Base-by-base conservation (phyloP, 768 basidiomycete species). In the Boletus coccyginus region DNA sequence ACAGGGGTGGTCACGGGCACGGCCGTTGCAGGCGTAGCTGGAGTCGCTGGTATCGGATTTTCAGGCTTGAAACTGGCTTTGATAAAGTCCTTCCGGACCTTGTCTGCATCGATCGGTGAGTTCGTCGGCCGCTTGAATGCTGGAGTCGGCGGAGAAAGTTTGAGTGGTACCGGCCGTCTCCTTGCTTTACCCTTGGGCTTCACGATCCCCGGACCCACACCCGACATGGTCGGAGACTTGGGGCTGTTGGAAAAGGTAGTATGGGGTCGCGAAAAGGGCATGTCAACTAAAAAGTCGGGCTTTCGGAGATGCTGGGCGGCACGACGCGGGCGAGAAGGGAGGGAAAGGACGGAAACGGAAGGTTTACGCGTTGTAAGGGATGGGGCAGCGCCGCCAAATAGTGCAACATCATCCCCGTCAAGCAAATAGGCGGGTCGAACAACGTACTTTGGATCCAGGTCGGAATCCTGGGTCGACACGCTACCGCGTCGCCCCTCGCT, bases 391-490 rank as follows among this genome's bases (percentile, higher is more conserved):
- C 66, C 60, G 9, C 72, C 70, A 50, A 75, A 75, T 16, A 62
- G 60, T 12, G 70, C 71, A 17, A 75, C 68, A 50, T 73, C 73
- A 50, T 78, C 76, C 31, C 69, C 66, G 3, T 68, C 69, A 3
- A 65, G 54, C 7, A 45, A 42, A 47, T 71, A 63, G 4, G 72
- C 60, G 27, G 74, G 71, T 41, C 77, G 74, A 58, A 85, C 73
- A 33, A 82, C 67, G 59, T 78, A 78, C 16, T 71, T 72, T 6
- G 80, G 77, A 50, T 83, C 80, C 42, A 85, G 70, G 48, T 82
- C 81, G 3, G 83, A 86, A 63, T 80, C 77, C 41, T 77, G 74
- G 10, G 81, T 79, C 0, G 83, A 83, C 5, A 78, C 61, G 52
- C 78, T 80, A 7, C 70, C 78, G 11, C 78, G 76, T 46, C 78